Conservation (phyloP, 345 rosid genomes). For the Camelina laxa region DNA sequence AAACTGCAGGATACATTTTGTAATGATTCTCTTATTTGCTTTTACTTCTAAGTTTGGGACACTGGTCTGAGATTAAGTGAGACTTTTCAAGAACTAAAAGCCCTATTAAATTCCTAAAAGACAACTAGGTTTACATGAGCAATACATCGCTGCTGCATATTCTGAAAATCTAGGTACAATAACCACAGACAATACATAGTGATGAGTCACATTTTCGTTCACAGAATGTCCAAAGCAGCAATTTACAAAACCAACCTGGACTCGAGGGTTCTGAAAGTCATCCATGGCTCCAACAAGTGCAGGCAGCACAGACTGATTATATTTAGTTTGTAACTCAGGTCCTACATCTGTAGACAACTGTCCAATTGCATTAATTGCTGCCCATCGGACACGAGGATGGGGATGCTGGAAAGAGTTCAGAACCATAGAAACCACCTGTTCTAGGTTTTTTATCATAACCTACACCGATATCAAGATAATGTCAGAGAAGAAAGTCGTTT, state of each 20-base stretch:
- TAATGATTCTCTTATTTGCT: constrained; percentile 1
- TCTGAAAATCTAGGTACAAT: not conserved
- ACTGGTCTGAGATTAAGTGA: not conserved
- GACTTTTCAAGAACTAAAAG: not conserved
- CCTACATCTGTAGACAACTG: constrained; percentile 78
- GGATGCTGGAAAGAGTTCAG: constrained; percentile 69
- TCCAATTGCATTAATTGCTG: constrained; percentile 78
- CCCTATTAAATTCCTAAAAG: not conserved
- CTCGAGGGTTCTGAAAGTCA: constrained; percentile 73
- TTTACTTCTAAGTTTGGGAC: not conserved
- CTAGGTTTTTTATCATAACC: constrained; percentile 71
- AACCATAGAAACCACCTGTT: constrained; percentile 68
- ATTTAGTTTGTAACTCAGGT: constrained; percentile 70
- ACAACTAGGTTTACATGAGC: not conserved
- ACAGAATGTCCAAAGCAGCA: constrained; percentile 3
- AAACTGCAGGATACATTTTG: not conserved
- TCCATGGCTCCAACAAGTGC: constrained; percentile 71
- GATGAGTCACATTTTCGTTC: constrained; percentile 1
- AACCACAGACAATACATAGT: not conserved
- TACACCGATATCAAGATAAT: constrained; percentile 29
- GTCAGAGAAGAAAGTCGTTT: constrained; percentile 11
- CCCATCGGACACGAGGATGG: constrained; percentile 78
- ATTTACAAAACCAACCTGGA: constrained; percentile 63
- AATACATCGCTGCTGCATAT: not conserved
- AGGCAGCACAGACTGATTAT: constrained; percentile 64